phyloP scores from a whole-genome alignment of 164 flowering plant species.

The Platanus orientalis region DNA sequence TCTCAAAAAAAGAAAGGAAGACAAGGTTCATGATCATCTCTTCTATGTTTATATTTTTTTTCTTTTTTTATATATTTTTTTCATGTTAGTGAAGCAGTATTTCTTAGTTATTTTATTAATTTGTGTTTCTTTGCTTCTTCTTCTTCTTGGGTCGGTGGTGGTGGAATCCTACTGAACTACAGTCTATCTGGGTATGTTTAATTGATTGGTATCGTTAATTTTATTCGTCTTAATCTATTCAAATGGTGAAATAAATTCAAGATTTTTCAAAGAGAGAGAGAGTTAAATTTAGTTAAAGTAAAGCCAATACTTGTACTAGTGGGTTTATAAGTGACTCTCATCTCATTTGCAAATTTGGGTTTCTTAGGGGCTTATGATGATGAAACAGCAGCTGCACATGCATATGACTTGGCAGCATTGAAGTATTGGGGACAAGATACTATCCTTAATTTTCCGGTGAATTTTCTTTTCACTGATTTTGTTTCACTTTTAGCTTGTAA shows the following conservation, averaged over 20 bases:
- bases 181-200: conserved; percentile 80
- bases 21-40: conserved; percentile 49
- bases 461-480: too few relatives aligned
- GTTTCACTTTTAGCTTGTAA: too few relatives aligned
- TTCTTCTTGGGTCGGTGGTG: not conserved
- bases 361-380: conserved; percentile 84
- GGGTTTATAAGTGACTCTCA: too few relatives aligned
- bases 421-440: conserved; percentile 93
- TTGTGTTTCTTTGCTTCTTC: not conserved
- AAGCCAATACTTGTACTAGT: too few relatives aligned
- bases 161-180: conserved; percentile 20
- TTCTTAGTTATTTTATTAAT: not conserved
- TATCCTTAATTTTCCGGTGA: conserved; percentile 86
- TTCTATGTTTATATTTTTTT: not conserved
- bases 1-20: conserved; percentile 87
- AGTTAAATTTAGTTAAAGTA: too few relatives aligned
- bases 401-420: conserved; percentile 92
- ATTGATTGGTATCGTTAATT: not conserved
- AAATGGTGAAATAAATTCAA: too few relatives aligned
- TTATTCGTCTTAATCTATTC: too few relatives aligned
- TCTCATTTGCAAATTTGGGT: not conserved
- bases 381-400: conserved; percentile 90
- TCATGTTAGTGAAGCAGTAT: not conserved
- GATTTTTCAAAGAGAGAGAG: too few relatives aligned
- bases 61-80: not conserved